Evolutionary conservation across 805 yeast species (phyloP), one percentile per base, ranked within the genome.

Genomic region (Huiozyma naganishii): DNA sequence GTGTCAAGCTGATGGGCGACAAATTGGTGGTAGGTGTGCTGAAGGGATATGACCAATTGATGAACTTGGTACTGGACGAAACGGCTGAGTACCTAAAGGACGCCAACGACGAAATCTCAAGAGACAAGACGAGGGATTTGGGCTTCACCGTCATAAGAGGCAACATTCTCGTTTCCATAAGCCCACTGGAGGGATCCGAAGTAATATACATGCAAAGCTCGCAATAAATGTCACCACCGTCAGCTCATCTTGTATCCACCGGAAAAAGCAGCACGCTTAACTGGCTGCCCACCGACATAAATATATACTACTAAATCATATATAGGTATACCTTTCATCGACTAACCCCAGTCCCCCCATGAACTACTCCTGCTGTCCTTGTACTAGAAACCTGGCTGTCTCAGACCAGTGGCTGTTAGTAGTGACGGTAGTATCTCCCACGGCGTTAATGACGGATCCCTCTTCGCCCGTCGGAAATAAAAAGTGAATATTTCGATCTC

Each of bases 131-230:
- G 1, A 76, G 97, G 58, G 65, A 68, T 4, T 68, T 88, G 41
- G 95, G 95, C 0, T 69, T 75, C 32, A 88, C 87, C 23, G 90
- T 90, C 37, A 85, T 84, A 6, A 79, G 96, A 64, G 94, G 97
- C 10, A 88, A 94, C 4, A 70, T 80, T 44, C 63, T 90, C 45
- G 73, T 84, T 52, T 59, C 63, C 10, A 46, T 61, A 32, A 57
- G 66, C 43, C 63, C 66, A 12, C 46, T 51, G 9, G 60, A 58
- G 27, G 65, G 66, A 12, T 58, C 64, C 4, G 64, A 61, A 41
- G 52, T 54, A 33, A 54, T 61, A n/a, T 55, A 51, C 37, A 49
- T 57, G 38, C 53, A 54, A 45, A 54, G 49, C 29, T 39, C 45
- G 4, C 45, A 46, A 11, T 44, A 36, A 38, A 30, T 11, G n/a